Conservation (phyloP, 306 rosid genomes). For the Mimosa pudica region DNA sequence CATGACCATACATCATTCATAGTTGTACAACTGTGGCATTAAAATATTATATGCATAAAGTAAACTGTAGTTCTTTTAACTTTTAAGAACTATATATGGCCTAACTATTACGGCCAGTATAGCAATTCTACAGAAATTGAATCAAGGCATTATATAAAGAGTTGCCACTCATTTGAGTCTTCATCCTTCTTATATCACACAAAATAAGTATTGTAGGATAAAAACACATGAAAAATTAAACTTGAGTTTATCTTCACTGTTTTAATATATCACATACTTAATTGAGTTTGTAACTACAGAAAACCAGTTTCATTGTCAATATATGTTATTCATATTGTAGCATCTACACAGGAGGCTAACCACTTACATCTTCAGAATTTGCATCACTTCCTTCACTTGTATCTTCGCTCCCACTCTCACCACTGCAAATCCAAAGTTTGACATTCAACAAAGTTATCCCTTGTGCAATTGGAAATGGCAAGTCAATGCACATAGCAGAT, state of each 20-base stretch:
- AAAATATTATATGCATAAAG: background rate
- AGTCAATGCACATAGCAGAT: conserved; percentile 20
- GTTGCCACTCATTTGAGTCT: background rate
- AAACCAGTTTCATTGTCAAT: conserved; percentile 3
- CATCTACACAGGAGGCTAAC: conserved; percentile 24
- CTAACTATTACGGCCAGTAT: background rate
- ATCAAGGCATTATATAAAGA: background rate
- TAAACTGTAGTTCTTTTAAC: background rate
- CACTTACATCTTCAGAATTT: conserved; percentile 91
- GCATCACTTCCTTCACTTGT: conserved; percentile 94
- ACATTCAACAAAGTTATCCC: conserved; percentile 43
- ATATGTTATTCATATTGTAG: conserved; percentile 21
- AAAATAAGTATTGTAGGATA: background rate
- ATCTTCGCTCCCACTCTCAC: conserved; percentile 93
- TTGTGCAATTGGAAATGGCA: conserved; percentile 29
- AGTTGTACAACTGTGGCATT: background rate
- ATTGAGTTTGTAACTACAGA: conserved; percentile 22
- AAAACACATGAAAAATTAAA: background rate
- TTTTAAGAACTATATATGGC: background rate
- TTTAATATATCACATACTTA: conserved; percentile 19
- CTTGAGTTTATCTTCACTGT: background rate
- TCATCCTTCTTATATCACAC: background rate
- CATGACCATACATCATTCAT: background rate
- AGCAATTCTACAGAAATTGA: background rate
- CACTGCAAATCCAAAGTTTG: conserved; percentile 65